These are phyloP conservation scores for Sicyos baderoa DNA, from an alignment of 306 rosid species.

Conservation along the genomic window DNA sequence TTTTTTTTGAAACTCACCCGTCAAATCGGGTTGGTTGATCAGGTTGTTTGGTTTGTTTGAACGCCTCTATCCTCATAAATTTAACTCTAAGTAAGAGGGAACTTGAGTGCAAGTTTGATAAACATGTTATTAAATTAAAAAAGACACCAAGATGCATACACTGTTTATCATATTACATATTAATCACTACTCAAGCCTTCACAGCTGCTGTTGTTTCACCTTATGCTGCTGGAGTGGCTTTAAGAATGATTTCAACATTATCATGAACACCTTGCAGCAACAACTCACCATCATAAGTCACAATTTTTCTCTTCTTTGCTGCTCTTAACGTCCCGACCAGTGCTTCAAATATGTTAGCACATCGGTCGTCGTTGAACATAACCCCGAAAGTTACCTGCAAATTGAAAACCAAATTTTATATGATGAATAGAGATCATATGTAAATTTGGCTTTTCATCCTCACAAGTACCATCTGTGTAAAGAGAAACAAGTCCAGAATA, in stretches of 20 bases:
- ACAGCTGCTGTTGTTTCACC: constrained; percentile 20
- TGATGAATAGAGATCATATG: neutral
- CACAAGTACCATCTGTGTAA: neutral
- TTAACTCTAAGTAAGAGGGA: neutral
- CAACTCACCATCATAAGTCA: constrained; percentile 75
- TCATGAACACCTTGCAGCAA: constrained; percentile 96
- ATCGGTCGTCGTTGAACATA: constrained; percentile 29
- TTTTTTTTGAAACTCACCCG: no score
- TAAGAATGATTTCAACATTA: constrained; percentile 74
- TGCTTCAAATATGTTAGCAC: constrained; percentile 24
- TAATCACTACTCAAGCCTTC: constrained; percentile 15
- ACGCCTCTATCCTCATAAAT: no score
- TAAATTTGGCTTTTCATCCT: neutral
- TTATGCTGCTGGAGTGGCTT: constrained; percentile 33
- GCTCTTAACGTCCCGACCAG: constrained; percentile 87
- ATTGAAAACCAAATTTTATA: neutral
- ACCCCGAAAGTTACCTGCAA: constrained; percentile 74
- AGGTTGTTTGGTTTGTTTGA: no score
- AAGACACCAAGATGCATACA: neutral
- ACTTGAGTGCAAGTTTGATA: neutral
- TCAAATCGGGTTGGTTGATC: no score
- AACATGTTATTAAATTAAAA: neutral
- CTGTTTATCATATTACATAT: neutral
- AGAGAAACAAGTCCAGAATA: neutral
- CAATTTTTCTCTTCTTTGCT: constrained; percentile 60